Evolutionary conservation across 2,329 filamentous ascomycete genomes (phyloP), one percentile per base, ranked within the genome.

Genomic region (Didymella sp.): DNA sequence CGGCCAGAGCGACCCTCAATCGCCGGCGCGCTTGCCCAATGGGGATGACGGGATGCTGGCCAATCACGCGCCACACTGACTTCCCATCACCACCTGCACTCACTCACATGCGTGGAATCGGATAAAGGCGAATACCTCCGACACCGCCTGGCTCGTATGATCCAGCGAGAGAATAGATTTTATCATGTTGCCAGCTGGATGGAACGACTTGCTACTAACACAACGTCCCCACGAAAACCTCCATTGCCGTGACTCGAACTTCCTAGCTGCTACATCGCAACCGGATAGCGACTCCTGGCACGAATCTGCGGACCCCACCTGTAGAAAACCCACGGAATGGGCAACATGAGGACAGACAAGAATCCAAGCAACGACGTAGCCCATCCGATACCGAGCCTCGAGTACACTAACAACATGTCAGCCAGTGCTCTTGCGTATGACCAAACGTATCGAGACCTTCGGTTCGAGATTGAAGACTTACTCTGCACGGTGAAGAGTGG

Each of bases 301-400:
- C 56, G 44, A 13, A 58, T 58, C 25, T 30, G 46, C n/a, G 56
- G 56, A 1, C 69, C 69, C 55, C 61, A 71, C 31, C 59, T 66
- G 48, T 61, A 72, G 7, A 73, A 59, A 4, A 71, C 56, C 62
- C 62, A 72, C 0, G 68, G 70, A 42, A 73, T 70, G 0, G 68
- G 68, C 35, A 71, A 35, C 68, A 71, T 69, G 1, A 66, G 67
- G 4, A 79, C 54, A 21, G 72, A 75, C 4, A 80, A 24, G 54
- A 77, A 76, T 3, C 72, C 77, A 17, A 79, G 64, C 33, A 79
- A 56, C 19, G 69, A 73, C 6, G 73, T 74, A 7, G 76, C 76
- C 77, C 77, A 79, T n/a, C 69, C 70, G 24, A 70, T 70, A 0
- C 74, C 74, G 4, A 78, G 62, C 1, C 51, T 56, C 19, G 66